phyloP scores from a whole-genome alignment of 768 basidiomycete genomes.

The Termitomyces titanicus region DNA sequence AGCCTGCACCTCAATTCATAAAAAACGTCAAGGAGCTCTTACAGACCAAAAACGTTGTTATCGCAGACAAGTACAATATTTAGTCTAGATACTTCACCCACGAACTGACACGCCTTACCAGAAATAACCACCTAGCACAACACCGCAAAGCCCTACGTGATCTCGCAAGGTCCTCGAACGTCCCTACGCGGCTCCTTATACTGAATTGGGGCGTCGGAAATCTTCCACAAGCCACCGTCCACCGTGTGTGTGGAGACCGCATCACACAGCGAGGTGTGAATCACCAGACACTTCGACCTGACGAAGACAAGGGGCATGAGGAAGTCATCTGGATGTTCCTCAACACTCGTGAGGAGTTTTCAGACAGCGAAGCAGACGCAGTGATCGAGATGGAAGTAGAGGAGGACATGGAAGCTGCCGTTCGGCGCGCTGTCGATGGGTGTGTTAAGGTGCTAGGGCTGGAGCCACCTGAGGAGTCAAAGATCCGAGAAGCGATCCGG shows the following conservation, averaged over 20 bases:
- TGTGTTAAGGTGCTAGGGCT: conserved; percentile 54
- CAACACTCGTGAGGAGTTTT: conserved; percentile 55
- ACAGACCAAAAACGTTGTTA: conserved; percentile 68
- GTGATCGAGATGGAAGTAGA: conserved; percentile 59
- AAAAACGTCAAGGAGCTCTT: conserved; percentile 68
- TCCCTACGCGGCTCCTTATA: conserved; percentile 73
- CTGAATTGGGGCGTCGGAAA: conserved; percentile 70
- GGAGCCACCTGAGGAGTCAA: conserved; percentile 47
- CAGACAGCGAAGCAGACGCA: conserved; percentile 47
- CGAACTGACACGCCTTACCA: conserved; percentile 7
- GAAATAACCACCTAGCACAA: conserved; percentile 86
- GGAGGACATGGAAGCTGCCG: conserved; percentile 49
- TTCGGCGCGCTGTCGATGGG: conserved; percentile 57
- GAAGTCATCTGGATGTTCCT: conserved; percentile 83
- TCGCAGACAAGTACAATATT: conserved; percentile 82
- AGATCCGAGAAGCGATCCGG: conserved; percentile 55
- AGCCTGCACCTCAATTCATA: conserved; percentile 63
- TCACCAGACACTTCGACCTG: conserved; percentile 79
- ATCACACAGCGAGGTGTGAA: conserved; percentile 73
- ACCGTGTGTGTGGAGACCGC: conserved; percentile 76
- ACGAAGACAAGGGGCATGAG: conserved; percentile 56
- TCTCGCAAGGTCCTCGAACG: conserved; percentile 35
- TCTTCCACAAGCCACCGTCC: conserved; percentile 54
- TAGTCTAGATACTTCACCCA: neutral
- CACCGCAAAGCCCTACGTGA: conserved; percentile 74